phyloP scores from a whole-genome alignment of 306 rosid species.

The Vicia sativa region DNA sequence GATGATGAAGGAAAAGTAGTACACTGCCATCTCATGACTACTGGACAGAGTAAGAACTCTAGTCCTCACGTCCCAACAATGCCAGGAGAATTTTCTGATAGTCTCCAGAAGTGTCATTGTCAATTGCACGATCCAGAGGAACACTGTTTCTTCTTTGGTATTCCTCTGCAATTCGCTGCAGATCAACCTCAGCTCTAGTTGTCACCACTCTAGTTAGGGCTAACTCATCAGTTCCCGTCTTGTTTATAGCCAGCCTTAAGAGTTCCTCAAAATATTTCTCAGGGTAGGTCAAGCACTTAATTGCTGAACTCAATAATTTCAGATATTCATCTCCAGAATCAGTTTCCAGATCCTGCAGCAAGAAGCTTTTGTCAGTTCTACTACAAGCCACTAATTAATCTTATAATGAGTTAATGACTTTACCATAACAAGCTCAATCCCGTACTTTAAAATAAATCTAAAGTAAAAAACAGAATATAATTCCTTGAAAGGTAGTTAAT shows the following conservation, averaged over 20 bases:
- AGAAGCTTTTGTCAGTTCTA: conserved; percentile 34
- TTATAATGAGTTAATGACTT: neutral
- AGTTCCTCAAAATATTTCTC: conserved; percentile 75
- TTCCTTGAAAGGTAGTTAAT: neutral
- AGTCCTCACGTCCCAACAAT: conserved; percentile 62
- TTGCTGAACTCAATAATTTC: conserved; percentile 62
- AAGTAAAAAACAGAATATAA: neutral
- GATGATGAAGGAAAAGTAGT: conserved; percentile 13
- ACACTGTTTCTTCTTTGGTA: conserved; percentile 75
- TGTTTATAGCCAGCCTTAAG: conserved; percentile 67
- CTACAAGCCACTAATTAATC: conserved; percentile 3
- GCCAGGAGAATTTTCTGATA: conserved; percentile 73
- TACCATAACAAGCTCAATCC: neutral
- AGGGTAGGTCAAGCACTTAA: conserved; percentile 69
- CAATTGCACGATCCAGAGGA: conserved; percentile 66
- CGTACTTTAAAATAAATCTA: neutral
- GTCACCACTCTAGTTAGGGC: conserved; percentile 82
- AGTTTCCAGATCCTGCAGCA: conserved; percentile 75
- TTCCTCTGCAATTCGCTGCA: conserved; percentile 76
- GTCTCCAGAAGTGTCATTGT: conserved; percentile 75
- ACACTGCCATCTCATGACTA: conserved; percentile 15
- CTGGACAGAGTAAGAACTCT: conserved; percentile 36
- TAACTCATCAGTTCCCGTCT: conserved; percentile 79
- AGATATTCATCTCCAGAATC: conserved; percentile 68
- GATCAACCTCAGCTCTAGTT: conserved; percentile 84